Conservation (phyloP, 768 basidiomycete genomes). For the Termitomyces heimii region DNA sequence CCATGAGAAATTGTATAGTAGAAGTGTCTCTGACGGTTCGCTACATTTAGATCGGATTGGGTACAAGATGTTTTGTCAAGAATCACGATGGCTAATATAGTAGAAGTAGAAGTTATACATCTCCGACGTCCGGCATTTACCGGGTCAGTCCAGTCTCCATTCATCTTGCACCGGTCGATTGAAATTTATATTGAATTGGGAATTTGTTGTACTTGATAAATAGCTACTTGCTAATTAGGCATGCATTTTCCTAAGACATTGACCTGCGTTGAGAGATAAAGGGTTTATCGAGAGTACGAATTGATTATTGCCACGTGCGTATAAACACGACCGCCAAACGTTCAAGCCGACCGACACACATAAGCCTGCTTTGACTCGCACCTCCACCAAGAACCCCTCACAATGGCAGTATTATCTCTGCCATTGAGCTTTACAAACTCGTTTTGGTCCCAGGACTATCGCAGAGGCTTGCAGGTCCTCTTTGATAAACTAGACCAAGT, state of each 20-base stretch:
- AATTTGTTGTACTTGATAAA: background rate
- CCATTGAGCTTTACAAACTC: slow-evolving; percentile 89
- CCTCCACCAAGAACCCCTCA: slow-evolving; percentile 1
- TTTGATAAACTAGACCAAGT: slow-evolving; percentile 78
- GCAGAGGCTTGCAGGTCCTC: slow-evolving; percentile 74
- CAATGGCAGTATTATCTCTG: slow-evolving; percentile 84
- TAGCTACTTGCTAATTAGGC: background rate
- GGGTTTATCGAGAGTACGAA: background rate
- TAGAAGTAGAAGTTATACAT: no score
- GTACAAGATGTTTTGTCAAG: background rate
- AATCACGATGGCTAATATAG: no score
- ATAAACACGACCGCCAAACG: background rate
- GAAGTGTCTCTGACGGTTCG: background rate
- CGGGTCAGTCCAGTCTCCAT: background rate
- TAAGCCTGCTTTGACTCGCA: background rate
- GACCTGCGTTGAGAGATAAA: background rate
- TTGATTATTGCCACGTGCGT: slow-evolving; percentile 5
- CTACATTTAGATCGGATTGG: background rate
- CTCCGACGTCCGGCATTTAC: background rate
- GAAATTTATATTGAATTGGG: background rate
- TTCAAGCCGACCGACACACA: background rate
- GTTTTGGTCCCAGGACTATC: slow-evolving; percentile 93
- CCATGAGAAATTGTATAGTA: background rate
- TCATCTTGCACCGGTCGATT: background rate
- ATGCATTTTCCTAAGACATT: background rate